Evolutionary conservation across 1,284 basidiomycete species (phyloP).

Genomic region (Tilletia horrida): DNA sequence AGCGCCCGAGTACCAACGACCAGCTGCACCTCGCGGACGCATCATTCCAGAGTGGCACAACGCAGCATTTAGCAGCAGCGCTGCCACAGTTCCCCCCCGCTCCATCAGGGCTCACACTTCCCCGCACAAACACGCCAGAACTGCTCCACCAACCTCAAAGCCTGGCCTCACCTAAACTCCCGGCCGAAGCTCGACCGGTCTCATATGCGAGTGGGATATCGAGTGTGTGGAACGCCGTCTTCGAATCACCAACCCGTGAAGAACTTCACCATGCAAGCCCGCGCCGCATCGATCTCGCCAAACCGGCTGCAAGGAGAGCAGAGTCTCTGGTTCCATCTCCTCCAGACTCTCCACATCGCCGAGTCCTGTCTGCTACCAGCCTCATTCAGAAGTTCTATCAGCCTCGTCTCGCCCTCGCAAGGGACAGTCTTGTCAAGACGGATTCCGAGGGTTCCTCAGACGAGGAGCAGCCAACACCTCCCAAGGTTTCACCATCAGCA

Average conservation of each 20-base stretch:
- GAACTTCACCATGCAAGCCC: too few relatives aligned
- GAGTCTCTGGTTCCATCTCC: background rate
- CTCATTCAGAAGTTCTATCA: conserved; percentile 12
- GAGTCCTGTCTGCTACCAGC: background rate
- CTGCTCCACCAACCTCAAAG: too few relatives aligned
- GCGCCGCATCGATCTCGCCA: background rate
- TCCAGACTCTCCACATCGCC: background rate
- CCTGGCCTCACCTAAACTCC: too few relatives aligned
- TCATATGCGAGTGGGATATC: conserved; percentile 10
- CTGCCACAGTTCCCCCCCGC: too few relatives aligned
- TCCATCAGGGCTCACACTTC: too few relatives aligned
- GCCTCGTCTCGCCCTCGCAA: background rate
- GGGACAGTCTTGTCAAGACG: background rate
- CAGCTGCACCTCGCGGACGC: too few relatives aligned
- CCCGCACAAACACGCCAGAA: too few relatives aligned
- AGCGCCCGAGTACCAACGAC: too few relatives aligned
- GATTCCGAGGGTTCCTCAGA: background rate
- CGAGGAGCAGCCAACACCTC: background rate
- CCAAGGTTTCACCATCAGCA: background rate
- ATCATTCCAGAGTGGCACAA: too few relatives aligned
- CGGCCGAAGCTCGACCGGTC: background rate
- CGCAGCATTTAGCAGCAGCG: too few relatives aligned
- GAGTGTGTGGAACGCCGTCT: conserved; percentile 12
- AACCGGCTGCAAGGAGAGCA: background rate
- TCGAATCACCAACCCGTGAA: background rate